Evolutionary conservation across 805 yeast genomes (phyloP), one percentile per base, ranked within the genome.

Genomic region (Sugiyamaella americana): DNA sequence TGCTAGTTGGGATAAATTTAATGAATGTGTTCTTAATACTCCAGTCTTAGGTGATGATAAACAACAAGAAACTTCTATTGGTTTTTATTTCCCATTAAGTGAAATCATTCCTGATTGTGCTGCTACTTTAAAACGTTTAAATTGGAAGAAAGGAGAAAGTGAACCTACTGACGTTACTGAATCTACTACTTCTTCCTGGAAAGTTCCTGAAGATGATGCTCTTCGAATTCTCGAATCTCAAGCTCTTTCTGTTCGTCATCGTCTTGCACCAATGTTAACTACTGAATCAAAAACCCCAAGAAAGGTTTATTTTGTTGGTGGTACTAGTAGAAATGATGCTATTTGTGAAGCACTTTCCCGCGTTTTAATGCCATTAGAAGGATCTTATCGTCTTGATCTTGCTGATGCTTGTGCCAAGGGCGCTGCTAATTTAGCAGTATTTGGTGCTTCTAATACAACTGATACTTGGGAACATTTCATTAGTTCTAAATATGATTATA

Each of bases 361-460:
- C 10, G 79, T 88, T 5, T 64, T 88, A 30, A 89, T 88, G 3
- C 79, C 85, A 0, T 59, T 67, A 20, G 65, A 70, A 1, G 93
- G 89, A 1, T 79, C 83, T 51, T 85, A 65, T 61, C 76, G 78
- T 50, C 80, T 84, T 34, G 88, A 85, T 57, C 76, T 86, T 40
- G 79, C 91, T 5, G 88, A 88, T 65, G 93, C 96, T 1, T 88
- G 96, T 72, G 96, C 96, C 0, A 64, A 86, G 30, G 96, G 96
- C 21, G 95, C 96, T 3, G 91, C 94, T 37, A 85, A 75, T 66
- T 84, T 85, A 60, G 91, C 95, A 1, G 69, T 81, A 41, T 87
- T 39, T 36, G 54, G 57, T 4, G 46, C 38, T 2, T 22, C 24
- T n/a, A 16, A 23, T 5, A 26, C 13, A 11, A 34, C 26, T 11